Conservation (phyloP, 2,329 filamentous ascomycete genomes). For the Pyrenochaeta sp. region DNA sequence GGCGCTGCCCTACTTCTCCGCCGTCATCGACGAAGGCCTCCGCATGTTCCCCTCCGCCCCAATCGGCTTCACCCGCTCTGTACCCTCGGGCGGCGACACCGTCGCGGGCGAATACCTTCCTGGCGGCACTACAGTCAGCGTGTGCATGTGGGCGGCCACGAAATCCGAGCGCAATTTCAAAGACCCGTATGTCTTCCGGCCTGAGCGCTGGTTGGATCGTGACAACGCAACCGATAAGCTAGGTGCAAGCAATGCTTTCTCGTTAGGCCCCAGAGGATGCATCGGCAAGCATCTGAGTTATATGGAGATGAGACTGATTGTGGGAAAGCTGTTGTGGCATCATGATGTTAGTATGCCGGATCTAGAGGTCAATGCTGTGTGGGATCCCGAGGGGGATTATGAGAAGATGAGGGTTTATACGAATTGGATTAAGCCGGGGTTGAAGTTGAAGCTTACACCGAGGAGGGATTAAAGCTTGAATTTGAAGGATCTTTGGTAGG, state of each 20-base stretch:
- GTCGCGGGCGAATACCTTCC: constrained; percentile 23
- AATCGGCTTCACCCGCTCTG: constrained; percentile 18
- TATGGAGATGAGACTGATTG: constrained; percentile 28
- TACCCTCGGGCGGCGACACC: constrained; percentile 25
- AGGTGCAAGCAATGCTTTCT: constrained; percentile 21
- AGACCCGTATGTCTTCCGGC: constrained; percentile 24
- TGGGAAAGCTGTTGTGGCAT: constrained; percentile 22
- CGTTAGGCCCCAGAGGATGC: constrained; percentile 24
- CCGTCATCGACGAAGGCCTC: constrained; percentile 39
- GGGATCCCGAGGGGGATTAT: constrained; percentile 22
- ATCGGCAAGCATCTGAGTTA: constrained; percentile 25
- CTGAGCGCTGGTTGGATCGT: constrained; percentile 32
- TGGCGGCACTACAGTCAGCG: constrained; percentile 14
- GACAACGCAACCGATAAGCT: constrained; percentile 18
- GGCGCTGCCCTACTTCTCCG: constrained; percentile 27
- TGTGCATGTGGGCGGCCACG: constrained; percentile 17
- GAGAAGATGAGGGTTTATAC: constrained; percentile 28
- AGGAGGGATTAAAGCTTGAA: constrained; percentile 11
- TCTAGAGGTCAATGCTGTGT: constrained; percentile 15
- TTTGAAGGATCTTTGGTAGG: too few relatives aligned
- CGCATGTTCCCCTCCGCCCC: constrained; percentile 34
- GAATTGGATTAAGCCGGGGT: constrained; percentile 25
- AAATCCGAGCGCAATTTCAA: constrained; percentile 13
- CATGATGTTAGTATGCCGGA: constrained; percentile 18
- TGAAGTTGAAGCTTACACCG: constrained; percentile 23